These are phyloP conservation scores for Phalaenopsis aphrodite DNA, from an alignment of 106 monocot genomes.

Conservation along the genomic window DNA sequence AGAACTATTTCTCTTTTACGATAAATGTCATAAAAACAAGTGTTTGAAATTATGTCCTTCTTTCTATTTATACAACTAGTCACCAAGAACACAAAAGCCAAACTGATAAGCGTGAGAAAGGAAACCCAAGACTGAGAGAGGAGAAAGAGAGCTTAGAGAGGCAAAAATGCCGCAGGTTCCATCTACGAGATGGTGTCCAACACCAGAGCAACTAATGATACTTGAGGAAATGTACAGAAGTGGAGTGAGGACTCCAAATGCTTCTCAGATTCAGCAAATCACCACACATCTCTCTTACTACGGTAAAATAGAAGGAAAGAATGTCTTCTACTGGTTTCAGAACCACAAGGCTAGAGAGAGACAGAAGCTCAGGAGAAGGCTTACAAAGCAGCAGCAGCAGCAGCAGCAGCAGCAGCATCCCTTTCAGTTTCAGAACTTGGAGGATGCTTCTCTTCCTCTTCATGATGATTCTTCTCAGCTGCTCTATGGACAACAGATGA, in stretches of 20 bases:
- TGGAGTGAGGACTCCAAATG: constrained; percentile 67
- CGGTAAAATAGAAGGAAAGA: constrained; percentile 76
- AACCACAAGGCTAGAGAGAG: constrained; percentile 82
- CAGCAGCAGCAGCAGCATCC: not conserved
- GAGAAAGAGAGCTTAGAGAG: not conserved
- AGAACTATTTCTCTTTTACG: too few species aligned
- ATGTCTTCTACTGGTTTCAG: constrained; percentile 91
- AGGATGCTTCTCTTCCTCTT: not conserved
- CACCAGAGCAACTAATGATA: constrained; percentile 75
- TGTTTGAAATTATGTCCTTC: too few species aligned
- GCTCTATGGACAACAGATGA: not conserved
- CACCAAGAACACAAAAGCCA: not conserved
- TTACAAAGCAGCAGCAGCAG: constrained; percentile 40
- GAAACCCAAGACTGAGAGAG: not conserved
- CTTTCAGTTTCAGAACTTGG: too few species aligned
- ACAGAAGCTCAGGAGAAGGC: constrained; percentile 54
- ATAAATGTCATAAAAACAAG: too few species aligned
- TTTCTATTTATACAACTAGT: too few species aligned
- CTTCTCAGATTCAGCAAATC: constrained; percentile 67
- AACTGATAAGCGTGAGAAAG: not conserved
- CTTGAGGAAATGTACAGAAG: constrained; percentile 76
- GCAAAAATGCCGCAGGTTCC: constrained; percentile 57
- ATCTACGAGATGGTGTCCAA: constrained; percentile 73
- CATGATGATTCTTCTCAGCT: constrained; percentile 2
- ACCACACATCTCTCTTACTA: constrained; percentile 56